Evolutionary conservation across 768 basidiomycete genomes (phyloP), one percentile per base, ranked within the genome.

Genomic region (Podaxis sp.): DNA sequence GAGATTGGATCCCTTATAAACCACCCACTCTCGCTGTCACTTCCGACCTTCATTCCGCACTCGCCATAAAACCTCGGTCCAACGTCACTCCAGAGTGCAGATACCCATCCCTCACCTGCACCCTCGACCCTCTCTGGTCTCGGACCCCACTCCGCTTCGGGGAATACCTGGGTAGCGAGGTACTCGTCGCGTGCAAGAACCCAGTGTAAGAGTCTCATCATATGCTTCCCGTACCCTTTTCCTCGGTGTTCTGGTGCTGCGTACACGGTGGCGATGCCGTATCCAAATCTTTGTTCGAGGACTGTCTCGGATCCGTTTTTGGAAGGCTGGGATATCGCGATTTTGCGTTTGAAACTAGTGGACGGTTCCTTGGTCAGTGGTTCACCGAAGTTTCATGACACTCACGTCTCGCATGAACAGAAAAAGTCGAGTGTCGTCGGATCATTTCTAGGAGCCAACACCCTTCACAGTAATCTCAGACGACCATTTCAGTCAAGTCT

Each of bases 321-420:
- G 59, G 52, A 39, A 63, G 63, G 48, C 55, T 65, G 30, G 53
- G 70, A 69, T 53, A 80, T 64, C 19, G 74, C 52, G 7, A 71
- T 73, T 26, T 68, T 61, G 66, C 82, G 70, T n/a, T 70, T 59
- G 64, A 72, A 70, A 64, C 77, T 72, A 65, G 9, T n/a, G n/a
- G 39, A 12, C 36, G 19, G 28, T n/a, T 58, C 33, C 38, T 36
- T 40, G 55, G 22, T 42, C 24, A 9, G 40, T 30, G 22, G 11
- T n/a, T 42, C 17, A 24, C 26, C 1, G 12, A 30, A 26, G 8
- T 24, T 40, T 4, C 0, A 26, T 30, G 60, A 49, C 9, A 76
- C 80, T 68, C 67, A 88, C 88, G 84, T 87, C 75, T 86, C 82
- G 67, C 86, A 87, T 19, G 86, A 80, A 67, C 81, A 87, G 68